phyloP scores from a whole-genome alignment of 768 basidiomycete genomes.

The Amylocystis lapponica region DNA sequence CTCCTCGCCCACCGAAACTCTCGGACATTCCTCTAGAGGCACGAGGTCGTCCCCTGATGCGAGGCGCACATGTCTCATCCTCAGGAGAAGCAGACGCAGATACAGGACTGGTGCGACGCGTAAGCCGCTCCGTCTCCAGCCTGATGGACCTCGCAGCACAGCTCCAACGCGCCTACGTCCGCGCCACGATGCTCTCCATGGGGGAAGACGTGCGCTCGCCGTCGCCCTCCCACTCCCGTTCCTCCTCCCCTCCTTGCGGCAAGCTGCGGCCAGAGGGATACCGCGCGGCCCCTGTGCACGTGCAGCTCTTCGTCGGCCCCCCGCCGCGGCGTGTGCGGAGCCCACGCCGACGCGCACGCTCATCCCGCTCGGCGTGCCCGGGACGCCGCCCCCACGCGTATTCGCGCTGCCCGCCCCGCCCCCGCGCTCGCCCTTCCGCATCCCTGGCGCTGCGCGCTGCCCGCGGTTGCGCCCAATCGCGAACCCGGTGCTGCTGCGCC shows the following conservation, averaged over 20 bases:
- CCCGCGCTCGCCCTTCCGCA: conserved; percentile 37
- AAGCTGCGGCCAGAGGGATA: conserved; percentile 35
- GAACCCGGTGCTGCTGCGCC: conserved; percentile 53
- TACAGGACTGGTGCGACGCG: conserved; percentile 21
- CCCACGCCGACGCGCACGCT: conserved; percentile 12
- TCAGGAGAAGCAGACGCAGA: neutral
- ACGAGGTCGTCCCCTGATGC: neutral
- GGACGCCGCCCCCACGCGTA: conserved; percentile 19
- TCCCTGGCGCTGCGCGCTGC: conserved; percentile 20
- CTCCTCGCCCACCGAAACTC: conserved; percentile 5
- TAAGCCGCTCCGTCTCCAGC: conserved; percentile 32
- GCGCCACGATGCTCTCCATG: conserved; percentile 45
- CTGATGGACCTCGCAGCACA: conserved; percentile 49
- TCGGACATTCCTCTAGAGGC: neutral
- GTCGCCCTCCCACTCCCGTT: conserved; percentile 15
- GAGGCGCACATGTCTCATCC: neutral
- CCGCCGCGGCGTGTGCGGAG: neutral
- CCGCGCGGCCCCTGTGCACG: conserved; percentile 38
- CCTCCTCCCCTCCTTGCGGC: conserved; percentile 12
- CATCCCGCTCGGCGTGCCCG: conserved; percentile 23
- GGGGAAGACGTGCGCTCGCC: conserved; percentile 17
- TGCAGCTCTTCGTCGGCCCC: conserved; percentile 31
- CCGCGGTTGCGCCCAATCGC: conserved; percentile 52
- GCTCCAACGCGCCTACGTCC: conserved; percentile 54
- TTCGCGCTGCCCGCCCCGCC: conserved; percentile 34